phyloP scores from a whole-genome alignment of 208 protist species.

The Leishmania arabica region DNA sequence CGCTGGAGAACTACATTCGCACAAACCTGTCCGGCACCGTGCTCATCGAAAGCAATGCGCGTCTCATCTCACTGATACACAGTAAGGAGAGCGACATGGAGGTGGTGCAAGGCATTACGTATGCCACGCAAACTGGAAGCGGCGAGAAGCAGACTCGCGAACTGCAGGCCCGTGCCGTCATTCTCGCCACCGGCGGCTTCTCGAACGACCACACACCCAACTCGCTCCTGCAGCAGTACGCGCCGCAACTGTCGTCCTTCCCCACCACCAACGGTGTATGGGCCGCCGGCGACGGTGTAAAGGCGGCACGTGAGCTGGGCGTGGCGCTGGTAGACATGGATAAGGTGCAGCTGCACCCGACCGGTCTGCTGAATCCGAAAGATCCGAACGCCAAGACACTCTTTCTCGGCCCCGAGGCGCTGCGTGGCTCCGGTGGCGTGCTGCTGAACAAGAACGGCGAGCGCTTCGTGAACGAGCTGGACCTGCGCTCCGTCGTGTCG shows the following conservation, averaged over 20 bases:
- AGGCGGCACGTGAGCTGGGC: slow-evolving; percentile 60
- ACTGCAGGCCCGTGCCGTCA: slow-evolving; percentile 65
- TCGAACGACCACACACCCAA: slow-evolving; percentile 55
- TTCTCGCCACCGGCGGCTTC: slow-evolving; percentile 93
- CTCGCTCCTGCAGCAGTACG: slow-evolving; percentile 82
- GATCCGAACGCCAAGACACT: slow-evolving; percentile 87
- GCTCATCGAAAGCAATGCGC: slow-evolving; percentile 57
- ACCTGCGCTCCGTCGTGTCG: slow-evolving; percentile 92
- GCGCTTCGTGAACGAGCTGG: slow-evolving; percentile 96
- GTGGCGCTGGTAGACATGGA: slow-evolving; percentile 91
- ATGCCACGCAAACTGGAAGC: slow-evolving; percentile 15
- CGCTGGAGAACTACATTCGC: slow-evolving; percentile 83
- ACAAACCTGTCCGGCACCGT: slow-evolving; percentile 51
- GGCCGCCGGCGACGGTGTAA: slow-evolving; percentile 83
- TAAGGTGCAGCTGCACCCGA: slow-evolving; percentile 96
- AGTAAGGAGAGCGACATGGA: slow-evolving; percentile 32
- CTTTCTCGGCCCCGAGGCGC: slow-evolving; percentile 95
- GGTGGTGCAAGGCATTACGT: slow-evolving; percentile 46
- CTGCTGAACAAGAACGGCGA: slow-evolving; percentile 92
- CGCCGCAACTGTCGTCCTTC: slow-evolving; percentile 60
- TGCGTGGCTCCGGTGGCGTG: slow-evolving; percentile 95
- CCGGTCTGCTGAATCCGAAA: slow-evolving; percentile 92
- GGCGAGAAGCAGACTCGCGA: slow-evolving; percentile 30
- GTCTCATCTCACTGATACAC: slow-evolving; percentile 40
- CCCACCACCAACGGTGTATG: slow-evolving; percentile 93